Evolutionary conservation across 2,329 filamentous ascomycete species (phyloP).

Genomic region (Phialophora macrospora): DNA sequence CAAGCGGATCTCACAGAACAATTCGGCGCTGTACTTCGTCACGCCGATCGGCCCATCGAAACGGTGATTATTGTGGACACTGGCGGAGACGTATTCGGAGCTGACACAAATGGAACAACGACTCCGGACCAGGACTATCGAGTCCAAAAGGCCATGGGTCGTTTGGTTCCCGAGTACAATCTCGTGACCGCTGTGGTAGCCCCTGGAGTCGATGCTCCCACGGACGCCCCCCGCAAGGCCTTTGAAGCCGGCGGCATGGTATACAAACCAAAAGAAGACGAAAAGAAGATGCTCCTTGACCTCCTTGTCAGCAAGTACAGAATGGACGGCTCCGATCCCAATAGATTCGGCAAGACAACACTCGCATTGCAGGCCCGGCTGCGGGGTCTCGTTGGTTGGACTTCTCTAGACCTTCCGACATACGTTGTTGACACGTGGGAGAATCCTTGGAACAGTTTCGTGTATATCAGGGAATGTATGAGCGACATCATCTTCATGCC

Average conservation of each 20-base stretch:
- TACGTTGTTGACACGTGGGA: conserved; percentile 39
- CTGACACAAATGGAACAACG: conserved; percentile 22
- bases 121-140: conserved; percentile 38
- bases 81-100: conserved; percentile 38
- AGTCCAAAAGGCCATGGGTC: conserved; percentile 31
- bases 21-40: conserved; percentile 32
- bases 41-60: conserved; percentile 22
- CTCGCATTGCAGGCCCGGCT: conserved; percentile 36
- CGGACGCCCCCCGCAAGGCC: conserved; percentile 33
- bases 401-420: conserved; percentile 34
- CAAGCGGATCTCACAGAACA: conserved; percentile 33
- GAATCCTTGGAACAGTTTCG: conserved; percentile 39
- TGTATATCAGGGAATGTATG: conserved; percentile 38
- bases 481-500: conserved; percentile 37
- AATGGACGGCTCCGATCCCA: conserved; percentile 37
- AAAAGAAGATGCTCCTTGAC: conserved; percentile 34
- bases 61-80: conserved; percentile 38
- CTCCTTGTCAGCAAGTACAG: conserved; percentile 33
- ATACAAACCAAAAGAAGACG: conserved; percentile 29
- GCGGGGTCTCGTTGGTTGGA: conserved; percentile 34
- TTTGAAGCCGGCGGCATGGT: conserved; percentile 29
- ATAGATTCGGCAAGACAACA: conserved; percentile 38
- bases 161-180: conserved; percentile 24
- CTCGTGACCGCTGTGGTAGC: conserved; percentile 37
- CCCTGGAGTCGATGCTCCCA: conserved; percentile 37